A percentile compares a stretch with the other conserved stretches of the same genome.
Evolutionary conservation across 1,284 basidiomycete species (phyloP).

Genomic region (Sporisorium sorghi): DNA sequence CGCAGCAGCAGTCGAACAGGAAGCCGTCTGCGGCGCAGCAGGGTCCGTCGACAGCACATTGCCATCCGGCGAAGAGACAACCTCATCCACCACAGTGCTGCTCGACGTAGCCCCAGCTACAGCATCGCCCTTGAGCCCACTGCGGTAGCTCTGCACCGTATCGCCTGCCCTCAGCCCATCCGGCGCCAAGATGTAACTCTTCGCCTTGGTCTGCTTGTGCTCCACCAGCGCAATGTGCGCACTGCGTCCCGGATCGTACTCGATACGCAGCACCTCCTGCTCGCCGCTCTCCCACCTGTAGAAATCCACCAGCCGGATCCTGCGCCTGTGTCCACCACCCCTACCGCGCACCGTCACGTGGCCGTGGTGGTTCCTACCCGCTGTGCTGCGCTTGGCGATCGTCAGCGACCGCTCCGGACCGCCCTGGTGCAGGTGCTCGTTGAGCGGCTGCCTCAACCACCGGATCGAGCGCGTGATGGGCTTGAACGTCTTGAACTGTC

Average conservation of each 20-base stretch:
- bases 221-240: conserved; percentile 91
- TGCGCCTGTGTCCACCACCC: conserved; percentile 90
- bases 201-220: conserved; percentile 74
- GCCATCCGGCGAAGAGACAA: conserved; percentile 21
- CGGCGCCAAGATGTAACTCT: conserved; percentile 88
- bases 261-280: conserved; percentile 90
- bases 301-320: conserved; percentile 90
- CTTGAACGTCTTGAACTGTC: conserved; percentile 85
- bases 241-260: conserved; percentile 94
- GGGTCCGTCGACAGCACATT: conserved; percentile 28
- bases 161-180: conserved; percentile 90
- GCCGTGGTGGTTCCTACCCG: conserved; percentile 84
- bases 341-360: conserved; percentile 87
- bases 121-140: conserved; percentile 13
- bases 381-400: conserved; percentile 82
- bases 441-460: conserved; percentile 84
- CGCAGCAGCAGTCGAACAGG: background rate
- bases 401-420: conserved; percentile 84
- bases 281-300: conserved; percentile 78
- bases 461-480: conserved; percentile 86
- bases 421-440: conserved; percentile 84
- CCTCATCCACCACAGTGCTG: conserved; percentile 23
- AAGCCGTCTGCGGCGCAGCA: conserved; percentile 41
- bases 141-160: conserved; percentile 85
- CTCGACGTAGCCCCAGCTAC: conserved; percentile 5